These are phyloP conservation scores for Rhizomucor miehei DNA, from an alignment of 371 early-diverging fungal genomes.

Conservation along the genomic window DNA sequence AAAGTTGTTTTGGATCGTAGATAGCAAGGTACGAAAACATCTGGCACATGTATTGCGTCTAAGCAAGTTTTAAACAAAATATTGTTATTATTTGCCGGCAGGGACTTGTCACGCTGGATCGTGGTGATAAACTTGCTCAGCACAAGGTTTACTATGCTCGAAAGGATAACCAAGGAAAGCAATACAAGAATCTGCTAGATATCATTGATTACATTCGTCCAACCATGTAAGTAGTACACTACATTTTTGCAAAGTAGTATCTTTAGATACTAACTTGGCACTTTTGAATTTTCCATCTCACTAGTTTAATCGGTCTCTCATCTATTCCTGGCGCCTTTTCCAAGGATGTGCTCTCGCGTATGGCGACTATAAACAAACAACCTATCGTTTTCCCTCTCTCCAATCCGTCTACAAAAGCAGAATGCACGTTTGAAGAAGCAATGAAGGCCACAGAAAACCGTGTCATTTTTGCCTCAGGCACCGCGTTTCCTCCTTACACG, in stretches of 20 bases:
- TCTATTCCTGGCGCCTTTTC: constrained; percentile 75
- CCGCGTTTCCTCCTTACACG: constrained; percentile 81
- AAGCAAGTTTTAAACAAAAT: neutral
- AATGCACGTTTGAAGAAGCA: constrained; percentile 89
- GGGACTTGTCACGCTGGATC: constrained; percentile 76
- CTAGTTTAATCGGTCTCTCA: constrained; percentile 80
- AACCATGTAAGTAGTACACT: constrained; percentile 45
- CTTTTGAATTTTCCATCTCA: no score
- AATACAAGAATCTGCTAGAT: constrained; percentile 66
- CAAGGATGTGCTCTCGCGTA: constrained; percentile 53
- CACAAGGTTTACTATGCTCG: constrained; percentile 85
- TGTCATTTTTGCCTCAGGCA: constrained; percentile 91
- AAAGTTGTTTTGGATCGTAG: constrained; percentile 82
- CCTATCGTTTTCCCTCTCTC: constrained; percentile 94
- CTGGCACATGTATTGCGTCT: neutral
- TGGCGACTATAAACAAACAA: constrained; percentile 70
- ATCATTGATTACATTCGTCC: constrained; percentile 74
- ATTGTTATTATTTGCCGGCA: neutral
- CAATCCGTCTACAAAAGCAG: constrained; percentile 84
- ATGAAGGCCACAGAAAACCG: constrained; percentile 76
- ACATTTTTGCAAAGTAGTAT: neutral
- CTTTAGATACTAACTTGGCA: neutral
- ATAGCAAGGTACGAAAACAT: constrained; percentile 70
- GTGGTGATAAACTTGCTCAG: constrained; percentile 81
- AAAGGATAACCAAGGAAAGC: constrained; percentile 70